phyloP scores from a whole-genome alignment of 768 basidiomycete genomes.

The Trametes maxima region DNA sequence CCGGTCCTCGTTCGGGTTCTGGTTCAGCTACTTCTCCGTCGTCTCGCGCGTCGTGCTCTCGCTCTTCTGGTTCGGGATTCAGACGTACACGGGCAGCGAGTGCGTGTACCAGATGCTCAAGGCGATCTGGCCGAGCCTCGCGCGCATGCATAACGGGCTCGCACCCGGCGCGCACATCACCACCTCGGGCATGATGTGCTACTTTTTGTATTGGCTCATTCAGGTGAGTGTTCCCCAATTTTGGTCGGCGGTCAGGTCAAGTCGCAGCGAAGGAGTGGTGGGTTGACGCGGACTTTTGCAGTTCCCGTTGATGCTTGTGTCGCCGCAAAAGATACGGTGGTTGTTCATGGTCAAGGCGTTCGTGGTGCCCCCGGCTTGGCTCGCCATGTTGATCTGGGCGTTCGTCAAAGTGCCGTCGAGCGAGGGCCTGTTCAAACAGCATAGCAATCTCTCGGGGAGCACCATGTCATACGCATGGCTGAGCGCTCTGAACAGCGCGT shows the following conservation, averaged over 20 bases:
- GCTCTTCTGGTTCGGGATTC: slow-evolving; percentile 83
- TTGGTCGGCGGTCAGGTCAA: background rate
- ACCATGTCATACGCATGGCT: slow-evolving; percentile 79
- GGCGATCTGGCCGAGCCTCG: slow-evolving; percentile 79
- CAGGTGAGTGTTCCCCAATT: slow-evolving; percentile 31
- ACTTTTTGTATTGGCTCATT: slow-evolving; percentile 76
- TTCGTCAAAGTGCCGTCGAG: slow-evolving; percentile 62
- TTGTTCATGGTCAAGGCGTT: slow-evolving; percentile 69
- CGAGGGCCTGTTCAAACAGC: slow-evolving; percentile 58
- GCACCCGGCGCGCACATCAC: slow-evolving; percentile 62
- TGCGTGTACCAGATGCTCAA: slow-evolving; percentile 81
- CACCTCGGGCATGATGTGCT: slow-evolving; percentile 69
- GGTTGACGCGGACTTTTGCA: slow-evolving; percentile 28
- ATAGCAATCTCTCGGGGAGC: slow-evolving; percentile 53
- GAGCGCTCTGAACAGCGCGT: slow-evolving; percentile 69
- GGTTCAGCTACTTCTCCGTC: slow-evolving; percentile 86
- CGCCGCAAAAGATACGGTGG: slow-evolving; percentile 76
- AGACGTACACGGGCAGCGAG: slow-evolving; percentile 63
- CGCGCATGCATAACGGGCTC: slow-evolving; percentile 64
- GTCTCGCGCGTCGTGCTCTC: slow-evolving; percentile 73
- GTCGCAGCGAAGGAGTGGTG: background rate
- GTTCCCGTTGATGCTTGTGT: slow-evolving; percentile 73
- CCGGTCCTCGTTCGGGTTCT: slow-evolving; percentile 87
- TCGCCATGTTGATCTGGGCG: slow-evolving; percentile 79
- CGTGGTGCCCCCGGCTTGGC: slow-evolving; percentile 45